phyloP scores from a whole-genome alignment of 345 rosid species.

The Salix viminalis region DNA sequence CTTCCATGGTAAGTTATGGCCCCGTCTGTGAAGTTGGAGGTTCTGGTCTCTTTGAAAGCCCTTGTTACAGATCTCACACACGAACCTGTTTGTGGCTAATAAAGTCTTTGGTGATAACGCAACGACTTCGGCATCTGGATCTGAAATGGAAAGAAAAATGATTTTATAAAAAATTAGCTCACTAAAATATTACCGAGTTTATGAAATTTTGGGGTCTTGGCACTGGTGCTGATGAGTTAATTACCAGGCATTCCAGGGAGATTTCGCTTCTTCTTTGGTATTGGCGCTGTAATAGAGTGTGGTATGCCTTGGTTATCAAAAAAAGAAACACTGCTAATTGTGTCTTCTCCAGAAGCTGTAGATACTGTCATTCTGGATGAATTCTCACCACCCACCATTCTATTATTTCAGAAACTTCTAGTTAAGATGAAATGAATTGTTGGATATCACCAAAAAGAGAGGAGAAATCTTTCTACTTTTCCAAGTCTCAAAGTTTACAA shows the following conservation, averaged over 20 bases:
- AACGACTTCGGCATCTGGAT: conserved; percentile 74
- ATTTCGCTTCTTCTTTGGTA: conserved; percentile 60
- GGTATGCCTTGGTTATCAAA: conserved; percentile 24
- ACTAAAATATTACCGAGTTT: not conserved
- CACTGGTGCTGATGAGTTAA: not conserved
- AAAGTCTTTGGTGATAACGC: conserved; percentile 61
- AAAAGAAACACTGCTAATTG: conserved; percentile 15
- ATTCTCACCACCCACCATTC: conserved; percentile 38
- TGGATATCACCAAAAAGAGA: not conserved
- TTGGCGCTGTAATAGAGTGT: conserved; percentile 9
- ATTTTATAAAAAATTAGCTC: not conserved
- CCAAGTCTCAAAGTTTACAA: not conserved
- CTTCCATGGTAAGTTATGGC: conserved; percentile 81
- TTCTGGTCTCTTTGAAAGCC: conserved; percentile 81
- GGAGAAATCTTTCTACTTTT: not conserved
- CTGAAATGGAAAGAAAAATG: conserved; percentile 22
- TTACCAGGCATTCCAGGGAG: conserved; percentile 89
- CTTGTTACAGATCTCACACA: conserved; percentile 80
- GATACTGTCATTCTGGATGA: conserved; percentile 41
- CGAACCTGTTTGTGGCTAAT: conserved; percentile 59
- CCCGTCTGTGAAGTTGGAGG: conserved; percentile 73
- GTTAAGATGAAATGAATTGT: not conserved
- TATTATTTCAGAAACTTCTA: not conserved
- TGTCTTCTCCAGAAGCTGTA: conserved; percentile 40
- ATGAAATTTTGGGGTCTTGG: not conserved